Conservation (phyloP, 306 rosid genomes). For the Parietaria judaica region DNA sequence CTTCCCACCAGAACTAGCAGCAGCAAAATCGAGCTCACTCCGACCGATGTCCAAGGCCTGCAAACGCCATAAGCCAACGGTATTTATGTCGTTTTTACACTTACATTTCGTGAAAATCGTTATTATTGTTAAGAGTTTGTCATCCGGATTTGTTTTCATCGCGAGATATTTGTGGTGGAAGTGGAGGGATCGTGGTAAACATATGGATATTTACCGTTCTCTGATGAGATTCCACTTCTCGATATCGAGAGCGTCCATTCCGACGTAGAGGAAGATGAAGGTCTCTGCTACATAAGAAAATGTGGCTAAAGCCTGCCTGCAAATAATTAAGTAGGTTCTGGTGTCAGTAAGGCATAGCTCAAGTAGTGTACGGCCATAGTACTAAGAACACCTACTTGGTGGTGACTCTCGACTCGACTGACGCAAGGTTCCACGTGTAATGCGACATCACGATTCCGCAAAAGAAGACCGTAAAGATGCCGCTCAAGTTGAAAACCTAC, state of each 20-base stretch:
- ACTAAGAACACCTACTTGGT: constrained; percentile 32
- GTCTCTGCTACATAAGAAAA: constrained; percentile 44
- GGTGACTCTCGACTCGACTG: constrained; percentile 40
- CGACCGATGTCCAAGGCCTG: constrained; percentile 45
- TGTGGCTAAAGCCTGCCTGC: constrained; percentile 56
- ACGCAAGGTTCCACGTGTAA: constrained; percentile 48
- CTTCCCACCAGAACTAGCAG: constrained; percentile 49
- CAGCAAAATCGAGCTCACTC: constrained; percentile 37
- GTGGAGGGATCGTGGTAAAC: too few species aligned
- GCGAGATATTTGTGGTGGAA: too few species aligned
- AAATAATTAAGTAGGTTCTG: neutral
- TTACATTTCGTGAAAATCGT: too few species aligned
- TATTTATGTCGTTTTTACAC: too few species aligned
- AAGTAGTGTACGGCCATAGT: too few species aligned
- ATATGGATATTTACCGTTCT: constrained; percentile 40
- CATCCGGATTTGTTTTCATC: too few species aligned
- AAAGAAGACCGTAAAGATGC: constrained; percentile 60
- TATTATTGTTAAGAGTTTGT: too few species aligned
- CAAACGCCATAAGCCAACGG: too few species aligned
- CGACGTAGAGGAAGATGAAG: constrained; percentile 60
- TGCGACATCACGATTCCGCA: constrained; percentile 66
- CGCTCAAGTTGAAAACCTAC: too few species aligned
- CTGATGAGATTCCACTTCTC: constrained; percentile 46
- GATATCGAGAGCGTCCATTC: constrained; percentile 64
- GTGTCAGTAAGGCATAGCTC: too few species aligned